Evolutionary conservation across 257 asterid genomes (phyloP).

Genomic region (Paulownia fortunei): DNA sequence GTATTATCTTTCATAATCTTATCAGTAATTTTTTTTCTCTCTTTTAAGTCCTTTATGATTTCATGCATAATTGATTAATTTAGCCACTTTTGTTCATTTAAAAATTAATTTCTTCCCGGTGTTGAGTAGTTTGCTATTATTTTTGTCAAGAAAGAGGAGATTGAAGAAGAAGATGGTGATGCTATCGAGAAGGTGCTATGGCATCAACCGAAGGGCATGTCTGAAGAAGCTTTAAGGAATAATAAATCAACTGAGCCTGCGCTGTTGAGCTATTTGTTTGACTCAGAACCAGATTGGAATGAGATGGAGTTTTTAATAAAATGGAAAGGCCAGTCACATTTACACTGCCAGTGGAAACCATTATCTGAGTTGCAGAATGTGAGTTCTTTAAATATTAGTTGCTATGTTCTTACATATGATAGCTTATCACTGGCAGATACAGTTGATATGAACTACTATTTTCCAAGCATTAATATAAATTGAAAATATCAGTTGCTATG

Average conservation of each 20-base stretch:
- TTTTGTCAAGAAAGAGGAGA: constrained; percentile 66
- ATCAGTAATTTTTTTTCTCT: background rate
- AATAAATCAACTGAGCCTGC: constrained; percentile 77
- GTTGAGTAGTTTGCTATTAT: constrained; percentile 34
- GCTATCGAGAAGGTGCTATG: constrained; percentile 93
- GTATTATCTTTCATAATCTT: background rate
- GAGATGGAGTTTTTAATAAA: constrained; percentile 88
- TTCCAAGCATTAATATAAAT: no score
- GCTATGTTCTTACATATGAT: no score
- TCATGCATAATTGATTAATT: background rate
- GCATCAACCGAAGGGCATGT: constrained; percentile 98
- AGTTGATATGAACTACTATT: no score
- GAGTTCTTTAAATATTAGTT: constrained; percentile 41
- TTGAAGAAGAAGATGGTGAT: constrained; percentile 92
- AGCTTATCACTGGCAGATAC: constrained; percentile 5
- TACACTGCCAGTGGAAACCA: constrained; percentile 98
- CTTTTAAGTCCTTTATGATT: background rate
- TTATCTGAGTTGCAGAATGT: constrained; percentile 92
- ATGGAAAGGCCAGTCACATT: constrained; percentile 99
- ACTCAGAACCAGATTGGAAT: constrained; percentile 86
- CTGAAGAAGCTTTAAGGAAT: constrained; percentile 90
- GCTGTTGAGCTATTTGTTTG: constrained; percentile 76
- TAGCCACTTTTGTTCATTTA: constrained; percentile 6
- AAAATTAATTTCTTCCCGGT: constrained; percentile 13
- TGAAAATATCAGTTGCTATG: no score